phyloP scores from a whole-genome alignment of 1,284 basidiomycete species.

The Trichosporon sp. region DNA sequence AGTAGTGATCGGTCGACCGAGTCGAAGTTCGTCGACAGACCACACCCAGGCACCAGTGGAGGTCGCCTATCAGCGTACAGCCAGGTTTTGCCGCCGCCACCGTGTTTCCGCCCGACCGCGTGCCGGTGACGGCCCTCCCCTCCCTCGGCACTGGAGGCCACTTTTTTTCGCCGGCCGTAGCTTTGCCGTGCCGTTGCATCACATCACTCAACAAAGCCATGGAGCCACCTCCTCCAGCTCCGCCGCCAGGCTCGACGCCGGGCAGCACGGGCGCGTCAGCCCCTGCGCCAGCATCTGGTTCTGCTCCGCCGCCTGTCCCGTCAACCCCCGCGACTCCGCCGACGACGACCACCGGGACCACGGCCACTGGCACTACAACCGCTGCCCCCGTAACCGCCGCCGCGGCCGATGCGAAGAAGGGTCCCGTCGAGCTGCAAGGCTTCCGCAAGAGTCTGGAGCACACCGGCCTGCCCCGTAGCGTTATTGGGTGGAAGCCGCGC shows the following conservation, averaged over 20 bases:
- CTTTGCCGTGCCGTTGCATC: not conserved
- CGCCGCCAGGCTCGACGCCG: too few relatives aligned
- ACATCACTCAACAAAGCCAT: not conserved
- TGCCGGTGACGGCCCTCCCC: not conserved
- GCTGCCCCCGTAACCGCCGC: not conserved
- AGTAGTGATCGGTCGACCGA: too few relatives aligned
- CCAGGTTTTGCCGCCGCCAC: not conserved
- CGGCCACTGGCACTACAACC: not conserved
- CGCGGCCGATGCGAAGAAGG: not conserved
- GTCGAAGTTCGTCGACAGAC: too few relatives aligned
- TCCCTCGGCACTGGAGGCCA: not conserved
- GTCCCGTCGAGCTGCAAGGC: conserved; percentile 26
- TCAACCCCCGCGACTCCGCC: not conserved
- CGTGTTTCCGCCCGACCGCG: too few relatives aligned
- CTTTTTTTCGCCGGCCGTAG: not conserved
- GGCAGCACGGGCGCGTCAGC: not conserved
- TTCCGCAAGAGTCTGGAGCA: conserved; percentile 47
- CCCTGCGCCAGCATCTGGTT: not conserved
- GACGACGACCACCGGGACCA: not conserved
- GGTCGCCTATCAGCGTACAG: not conserved
- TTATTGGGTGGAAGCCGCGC: conserved; percentile 49
- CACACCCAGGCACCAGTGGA: too few relatives aligned
- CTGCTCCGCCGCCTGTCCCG: not conserved
- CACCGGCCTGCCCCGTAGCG: conserved; percentile 50
- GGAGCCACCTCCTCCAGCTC: conserved; percentile 6